Conservation (phyloP, 768 basidiomycete genomes). For the Boletus reticulatus region DNA sequence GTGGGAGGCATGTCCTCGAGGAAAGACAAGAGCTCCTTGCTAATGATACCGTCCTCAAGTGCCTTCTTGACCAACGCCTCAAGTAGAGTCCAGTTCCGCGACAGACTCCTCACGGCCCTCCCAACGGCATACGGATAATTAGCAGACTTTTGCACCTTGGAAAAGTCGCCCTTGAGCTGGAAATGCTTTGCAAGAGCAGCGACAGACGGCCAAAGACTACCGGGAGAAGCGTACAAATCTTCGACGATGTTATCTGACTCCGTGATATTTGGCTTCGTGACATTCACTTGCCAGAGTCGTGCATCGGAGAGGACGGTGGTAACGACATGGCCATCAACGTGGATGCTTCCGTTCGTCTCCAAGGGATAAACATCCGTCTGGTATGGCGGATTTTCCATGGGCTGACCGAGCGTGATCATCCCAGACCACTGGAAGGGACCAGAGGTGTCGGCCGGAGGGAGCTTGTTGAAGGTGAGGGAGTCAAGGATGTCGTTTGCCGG, state of each 20-base stretch:
- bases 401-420: not conserved
- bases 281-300: not conserved
- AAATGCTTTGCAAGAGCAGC: not conserved
- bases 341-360: not conserved
- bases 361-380: not conserved
- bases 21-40: not conserved
- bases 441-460: not conserved
- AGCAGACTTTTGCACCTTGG: not conserved
- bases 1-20: not conserved
- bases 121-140: not conserved
- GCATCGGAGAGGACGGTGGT: not conserved
- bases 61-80: not conserved
- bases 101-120: constrained; percentile 3
- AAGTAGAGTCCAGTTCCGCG: not conserved
- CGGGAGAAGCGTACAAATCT: not conserved
- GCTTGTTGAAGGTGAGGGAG: constrained; percentile 4
- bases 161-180: not conserved
- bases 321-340: not conserved
- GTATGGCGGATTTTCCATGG: constrained; percentile 7
- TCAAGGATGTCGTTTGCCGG: constrained; percentile 2
- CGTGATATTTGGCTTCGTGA: not conserved
- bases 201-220: not conserved
- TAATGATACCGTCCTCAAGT: not conserved
- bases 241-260: not conserved
- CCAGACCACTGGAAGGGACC: constrained; percentile 1